Percentiles rank a stretch among this genome's conserved stretches.
These are phyloP conservation scores for Aegilops tauschii DNA, from an alignment of 176 grass and related monocot genomes.

Conservation along the genomic window DNA sequence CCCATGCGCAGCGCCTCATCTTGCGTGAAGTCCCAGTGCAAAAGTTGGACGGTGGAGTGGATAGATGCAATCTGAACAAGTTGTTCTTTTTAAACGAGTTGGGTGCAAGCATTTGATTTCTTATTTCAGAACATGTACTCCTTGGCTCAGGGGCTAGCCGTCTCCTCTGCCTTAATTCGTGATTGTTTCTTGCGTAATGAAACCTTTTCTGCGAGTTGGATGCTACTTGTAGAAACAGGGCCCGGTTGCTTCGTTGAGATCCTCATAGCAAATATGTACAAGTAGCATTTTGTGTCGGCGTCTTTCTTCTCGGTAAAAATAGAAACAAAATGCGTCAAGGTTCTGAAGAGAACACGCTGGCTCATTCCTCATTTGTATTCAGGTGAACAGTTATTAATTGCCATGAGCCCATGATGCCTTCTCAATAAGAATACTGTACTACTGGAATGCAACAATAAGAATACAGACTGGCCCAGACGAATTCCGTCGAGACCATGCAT, in stretches of 20 bases:
- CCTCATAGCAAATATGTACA: too few species aligned
- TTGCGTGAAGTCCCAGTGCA: background rate
- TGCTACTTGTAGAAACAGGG: background rate
- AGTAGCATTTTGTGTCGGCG: background rate
- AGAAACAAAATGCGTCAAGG: background rate
- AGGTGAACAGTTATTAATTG: background rate
- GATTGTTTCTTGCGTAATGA: background rate
- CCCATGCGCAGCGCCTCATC: background rate
- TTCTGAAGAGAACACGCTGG: background rate
- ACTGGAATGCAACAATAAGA: background rate
- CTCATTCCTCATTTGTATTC: background rate
- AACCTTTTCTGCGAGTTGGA: background rate
- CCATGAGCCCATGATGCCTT: background rate
- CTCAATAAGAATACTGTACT: background rate
- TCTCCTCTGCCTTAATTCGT: background rate
- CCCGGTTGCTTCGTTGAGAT: too few species aligned
- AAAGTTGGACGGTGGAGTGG: background rate
- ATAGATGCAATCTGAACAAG: background rate
- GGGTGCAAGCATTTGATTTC: background rate
- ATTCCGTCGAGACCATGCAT: slow-evolving; percentile 4
- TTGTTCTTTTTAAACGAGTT: too few species aligned
- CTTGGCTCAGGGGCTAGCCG: background rate
- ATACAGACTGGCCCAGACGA: background rate
- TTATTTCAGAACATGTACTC: background rate
- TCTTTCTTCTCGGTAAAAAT: background rate